Percentiles rank a stretch among this genome's conserved stretches.
These are phyloP conservation scores for Buxus sempervirens DNA, from an alignment of 164 flowering plant species.

Conservation along the genomic window DNA sequence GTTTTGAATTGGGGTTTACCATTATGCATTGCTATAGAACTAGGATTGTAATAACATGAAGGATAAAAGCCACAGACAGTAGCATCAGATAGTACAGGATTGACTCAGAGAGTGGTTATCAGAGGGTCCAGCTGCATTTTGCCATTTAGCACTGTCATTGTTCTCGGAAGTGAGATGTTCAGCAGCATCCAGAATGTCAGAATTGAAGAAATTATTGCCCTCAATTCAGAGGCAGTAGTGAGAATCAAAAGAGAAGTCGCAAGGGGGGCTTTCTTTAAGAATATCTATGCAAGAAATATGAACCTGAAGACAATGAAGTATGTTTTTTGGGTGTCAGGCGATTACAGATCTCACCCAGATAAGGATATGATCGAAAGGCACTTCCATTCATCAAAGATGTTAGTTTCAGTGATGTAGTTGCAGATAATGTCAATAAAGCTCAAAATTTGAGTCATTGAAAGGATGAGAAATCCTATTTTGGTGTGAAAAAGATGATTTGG, in stretches of 20 bases:
- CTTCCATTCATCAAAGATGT: slow-evolving; percentile 44
- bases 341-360: slow-evolving; percentile 56
- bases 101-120: slow-evolving; percentile 25
- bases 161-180: slow-evolving; percentile 73
- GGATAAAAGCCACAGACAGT: too few species aligned
- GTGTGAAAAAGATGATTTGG: too few species aligned
- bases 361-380: slow-evolving; percentile 53
- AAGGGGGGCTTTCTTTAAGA: slow-evolving; percentile 56
- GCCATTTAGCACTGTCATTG: slow-evolving; percentile 58
- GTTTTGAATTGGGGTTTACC: background rate
- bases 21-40: background rate
- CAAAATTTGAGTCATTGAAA: background rate
- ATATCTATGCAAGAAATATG: slow-evolving; percentile 47
- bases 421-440: slow-evolving; percentile 46
- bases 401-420: slow-evolving; percentile 50
- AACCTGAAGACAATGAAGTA: slow-evolving; percentile 58
- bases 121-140: slow-evolving; percentile 61
- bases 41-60: background rate
- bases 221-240: slow-evolving; percentile 56
- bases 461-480: background rate
- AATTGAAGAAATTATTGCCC: slow-evolving; percentile 54
- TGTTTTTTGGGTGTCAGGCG: slow-evolving; percentile 66
- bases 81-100: background rate
- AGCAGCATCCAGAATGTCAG: slow-evolving; percentile 61
- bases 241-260: slow-evolving; percentile 63